phyloP scores from a whole-genome alignment of 805 yeast genomes.

The Millerago galiae region DNA sequence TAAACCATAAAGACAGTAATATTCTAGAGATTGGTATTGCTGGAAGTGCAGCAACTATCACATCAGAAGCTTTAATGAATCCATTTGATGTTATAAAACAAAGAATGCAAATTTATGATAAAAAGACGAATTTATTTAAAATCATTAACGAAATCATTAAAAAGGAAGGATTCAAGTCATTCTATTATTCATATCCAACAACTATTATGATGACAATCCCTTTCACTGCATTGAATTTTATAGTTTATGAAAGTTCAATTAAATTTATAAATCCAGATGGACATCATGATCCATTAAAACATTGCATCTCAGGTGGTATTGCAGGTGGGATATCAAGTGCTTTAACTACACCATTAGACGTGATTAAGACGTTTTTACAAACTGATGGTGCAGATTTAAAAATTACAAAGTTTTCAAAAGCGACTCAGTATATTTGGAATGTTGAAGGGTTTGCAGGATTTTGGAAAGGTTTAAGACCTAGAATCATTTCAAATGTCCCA shows the following conservation, averaged over 20 bases:
- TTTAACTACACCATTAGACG: conserved; percentile 88
- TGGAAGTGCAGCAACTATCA: conserved; percentile 88
- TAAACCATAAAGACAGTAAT: conserved; percentile 41
- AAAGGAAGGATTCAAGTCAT: conserved; percentile 67
- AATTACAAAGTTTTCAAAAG: conserved; percentile 54
- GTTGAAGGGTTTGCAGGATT: conserved; percentile 63
- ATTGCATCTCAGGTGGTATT: conserved; percentile 86
- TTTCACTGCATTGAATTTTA: conserved; percentile 89
- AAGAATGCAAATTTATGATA: conserved; percentile 65
- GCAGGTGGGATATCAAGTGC: conserved; percentile 97
- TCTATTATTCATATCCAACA: conserved; percentile 92
- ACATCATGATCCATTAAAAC: conserved; percentile 82
- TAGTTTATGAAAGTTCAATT: conserved; percentile 79
- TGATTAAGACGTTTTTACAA: conserved; percentile 85
- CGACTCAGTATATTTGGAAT: conserved; percentile 59
- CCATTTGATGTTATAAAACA: conserved; percentile 96
- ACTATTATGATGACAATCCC: conserved; percentile 89
- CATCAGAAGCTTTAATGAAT: conserved; percentile 92
- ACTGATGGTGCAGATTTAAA: conserved; percentile 55
- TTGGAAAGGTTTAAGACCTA: conserved; percentile 78
- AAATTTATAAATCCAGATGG: conserved; percentile 71
- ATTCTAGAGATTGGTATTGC: conserved; percentile 81
- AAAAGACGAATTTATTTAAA: conserved; percentile 2
- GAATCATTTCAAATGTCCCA: conserved; percentile 89
- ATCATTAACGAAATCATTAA: conserved; percentile 14